Evolutionary conservation across 768 basidiomycete genomes (phyloP), one percentile per base, ranked within the genome.

Genomic region (Hygrophorus russula): DNA sequence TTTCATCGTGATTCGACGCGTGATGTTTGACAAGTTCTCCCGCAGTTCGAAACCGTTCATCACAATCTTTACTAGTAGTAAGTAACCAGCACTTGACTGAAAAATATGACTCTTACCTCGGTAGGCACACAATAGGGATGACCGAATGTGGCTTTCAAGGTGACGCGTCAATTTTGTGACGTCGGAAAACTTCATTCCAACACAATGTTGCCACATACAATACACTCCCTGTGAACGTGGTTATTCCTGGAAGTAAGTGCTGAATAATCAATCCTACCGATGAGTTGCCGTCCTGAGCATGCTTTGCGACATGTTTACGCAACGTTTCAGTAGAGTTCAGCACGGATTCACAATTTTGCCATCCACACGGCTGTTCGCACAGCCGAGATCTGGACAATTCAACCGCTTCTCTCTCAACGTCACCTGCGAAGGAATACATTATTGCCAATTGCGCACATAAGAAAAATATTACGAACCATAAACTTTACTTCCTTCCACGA

Each of bases 241-340:
- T 17, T 43, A n/a, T n/a, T 18, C 13, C 14, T 13, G 12, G 5
- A 14, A 17, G 19, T 1, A 11, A 18, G 14, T n/a, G 3, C 15
- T 2, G 27, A 7, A 39, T 44, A 46, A 28, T 45, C 41, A 24
- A 24, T 15, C 46, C 1, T 42, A 36, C 27, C 35, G 38, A 36
- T 9, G 34, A 44, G 9, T 48, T 36, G 12, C 59, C 51, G 39
- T 65, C 63, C 12, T 50, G 36, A 11, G 55, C 61, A 54, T 71
- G 69, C 17, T 50, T 44, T 38, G 58, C 58, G 28, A 79, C 56
- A 63, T 86, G 83, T 14, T 58, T 53, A 30, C 70, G 53, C 40
- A 84, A 56, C 35, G 60, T 66, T 34, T 68, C 61, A 5, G 63
- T 59, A 36, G 76, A 77, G 52, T 78, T 81, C 49, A 82, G 52